Conservation (phyloP, 371 early-diverging fungal species). For the Saksenaea oblongispora region DNA sequence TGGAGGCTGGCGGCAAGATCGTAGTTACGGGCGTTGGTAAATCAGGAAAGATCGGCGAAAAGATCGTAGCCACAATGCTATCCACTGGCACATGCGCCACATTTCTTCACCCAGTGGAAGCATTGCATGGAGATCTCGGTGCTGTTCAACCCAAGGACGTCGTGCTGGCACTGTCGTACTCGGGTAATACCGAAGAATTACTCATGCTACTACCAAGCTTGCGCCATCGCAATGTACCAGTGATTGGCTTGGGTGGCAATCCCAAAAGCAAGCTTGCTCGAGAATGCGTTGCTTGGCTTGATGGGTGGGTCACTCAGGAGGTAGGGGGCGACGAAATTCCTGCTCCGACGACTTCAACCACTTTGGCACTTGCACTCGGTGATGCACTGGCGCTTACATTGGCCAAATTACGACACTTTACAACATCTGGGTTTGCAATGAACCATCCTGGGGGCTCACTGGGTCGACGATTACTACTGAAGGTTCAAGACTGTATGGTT, state of each 20-base stretch:
- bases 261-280: slow-evolving; percentile 50
- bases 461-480: slow-evolving; percentile 45
- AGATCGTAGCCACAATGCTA: slow-evolving; percentile 66
- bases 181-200: slow-evolving; percentile 67
- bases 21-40: slow-evolving; percentile 71
- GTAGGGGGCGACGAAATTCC: slow-evolving; percentile 44
- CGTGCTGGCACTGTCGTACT: slow-evolving; percentile 62
- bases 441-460: slow-evolving; percentile 69
- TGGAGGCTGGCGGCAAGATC: slow-evolving; percentile 52
- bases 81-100: slow-evolving; percentile 59
- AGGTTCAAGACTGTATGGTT: slow-evolving; percentile 39
- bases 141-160: slow-evolving; percentile 51
- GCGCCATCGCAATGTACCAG: slow-evolving; percentile 43
- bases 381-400: slow-evolving; percentile 62
- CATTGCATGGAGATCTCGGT: slow-evolving; percentile 69
- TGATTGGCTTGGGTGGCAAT: slow-evolving; percentile 60
- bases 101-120: slow-evolving; percentile 66
- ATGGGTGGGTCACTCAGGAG: slow-evolving; percentile 52
- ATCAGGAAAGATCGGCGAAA: slow-evolving; percentile 63
- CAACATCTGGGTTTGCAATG: slow-evolving; percentile 55
- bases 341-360: slow-evolving; percentile 66
- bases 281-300: slow-evolving; percentile 63
- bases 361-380: slow-evolving; percentile 61
- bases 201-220: slow-evolving; percentile 46
- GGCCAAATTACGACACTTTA: slow-evolving; percentile 49